Evolutionary conservation across 495 filamentous ascomycete genomes (phyloP).

Genomic region (Alectoria sarmentosa): DNA sequence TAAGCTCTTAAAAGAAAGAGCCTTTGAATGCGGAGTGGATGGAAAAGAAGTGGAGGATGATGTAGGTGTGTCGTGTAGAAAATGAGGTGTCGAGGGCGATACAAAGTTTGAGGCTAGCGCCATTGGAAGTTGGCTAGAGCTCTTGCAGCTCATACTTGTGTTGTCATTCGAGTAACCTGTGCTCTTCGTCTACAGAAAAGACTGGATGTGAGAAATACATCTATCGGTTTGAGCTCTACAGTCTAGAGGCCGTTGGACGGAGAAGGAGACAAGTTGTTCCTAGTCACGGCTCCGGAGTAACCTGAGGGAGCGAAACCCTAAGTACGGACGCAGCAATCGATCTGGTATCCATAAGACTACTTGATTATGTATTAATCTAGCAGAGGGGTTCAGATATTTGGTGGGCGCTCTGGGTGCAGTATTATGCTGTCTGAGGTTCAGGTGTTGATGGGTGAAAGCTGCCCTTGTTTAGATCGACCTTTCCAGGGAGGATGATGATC

Average conservation of each 20-base stretch:
- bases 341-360: not conserved
- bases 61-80: conserved; percentile 2
- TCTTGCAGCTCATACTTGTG: not conserved
- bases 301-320: conserved; percentile 14
- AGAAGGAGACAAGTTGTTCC: conserved; percentile 23
- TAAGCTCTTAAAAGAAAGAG: not conserved
- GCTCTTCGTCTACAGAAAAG: conserved; percentile 1
- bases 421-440: not conserved
- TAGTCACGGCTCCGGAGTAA: conserved; percentile 26
- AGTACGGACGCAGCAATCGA: not conserved
- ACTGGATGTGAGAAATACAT: not conserved
- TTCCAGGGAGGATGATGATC: no score
- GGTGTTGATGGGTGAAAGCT: not conserved
- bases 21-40: not conserved
- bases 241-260: conserved; percentile 12
- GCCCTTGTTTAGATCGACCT: not conserved
- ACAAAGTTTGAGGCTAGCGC: conserved; percentile 11
- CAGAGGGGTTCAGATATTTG: not conserved
- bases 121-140: conserved; percentile 14
- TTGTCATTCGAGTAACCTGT: not conserved
- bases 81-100: conserved; percentile 2
- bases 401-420: not conserved
- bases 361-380: not conserved
- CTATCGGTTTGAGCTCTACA: conserved; percentile 5
- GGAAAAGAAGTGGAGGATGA: not conserved